phyloP scores from a whole-genome alignment of 1,139 yeast species.

The Yamadazyma friedrichii region DNA sequence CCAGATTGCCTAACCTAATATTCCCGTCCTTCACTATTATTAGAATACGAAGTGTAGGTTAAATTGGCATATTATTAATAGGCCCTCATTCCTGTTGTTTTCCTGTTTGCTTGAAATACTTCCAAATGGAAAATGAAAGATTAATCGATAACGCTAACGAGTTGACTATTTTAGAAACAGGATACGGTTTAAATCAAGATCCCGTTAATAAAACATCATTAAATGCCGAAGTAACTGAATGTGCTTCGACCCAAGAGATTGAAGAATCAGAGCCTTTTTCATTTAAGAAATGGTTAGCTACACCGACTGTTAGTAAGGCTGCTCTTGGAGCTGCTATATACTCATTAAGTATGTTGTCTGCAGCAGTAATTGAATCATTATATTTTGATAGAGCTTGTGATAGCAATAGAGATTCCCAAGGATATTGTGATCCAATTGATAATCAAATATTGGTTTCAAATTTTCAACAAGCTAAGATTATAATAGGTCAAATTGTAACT shows the following conservation, averaged over 20 bases:
- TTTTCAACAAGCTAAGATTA: slow-evolving; percentile 22
- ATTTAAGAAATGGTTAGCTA: slow-evolving; percentile 1
- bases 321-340: slow-evolving; percentile 1
- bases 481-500: slow-evolving; percentile 23
- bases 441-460: slow-evolving; percentile 32
- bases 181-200: background rate
- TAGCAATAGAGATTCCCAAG: slow-evolving; percentile 4
- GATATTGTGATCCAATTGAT: slow-evolving; percentile 26
- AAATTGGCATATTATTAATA: no score
- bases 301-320: slow-evolving; percentile 4
- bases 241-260: background rate
- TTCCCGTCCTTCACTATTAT: no score
- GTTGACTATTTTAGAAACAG: background rate
- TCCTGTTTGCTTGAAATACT: no score
- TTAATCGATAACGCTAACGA: no score
- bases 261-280: background rate
- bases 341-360: slow-evolving; percentile 2
- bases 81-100: no score
- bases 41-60: no score
- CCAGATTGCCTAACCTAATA: no score
- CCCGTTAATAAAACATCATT: no score
- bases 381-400: slow-evolving; percentile 5
- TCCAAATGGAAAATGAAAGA: no score
- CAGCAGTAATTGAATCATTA: background rate
- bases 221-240: background rate